Evolutionary conservation across 345 rosid species (phyloP).

Genomic region (Adansonia digitata): DNA sequence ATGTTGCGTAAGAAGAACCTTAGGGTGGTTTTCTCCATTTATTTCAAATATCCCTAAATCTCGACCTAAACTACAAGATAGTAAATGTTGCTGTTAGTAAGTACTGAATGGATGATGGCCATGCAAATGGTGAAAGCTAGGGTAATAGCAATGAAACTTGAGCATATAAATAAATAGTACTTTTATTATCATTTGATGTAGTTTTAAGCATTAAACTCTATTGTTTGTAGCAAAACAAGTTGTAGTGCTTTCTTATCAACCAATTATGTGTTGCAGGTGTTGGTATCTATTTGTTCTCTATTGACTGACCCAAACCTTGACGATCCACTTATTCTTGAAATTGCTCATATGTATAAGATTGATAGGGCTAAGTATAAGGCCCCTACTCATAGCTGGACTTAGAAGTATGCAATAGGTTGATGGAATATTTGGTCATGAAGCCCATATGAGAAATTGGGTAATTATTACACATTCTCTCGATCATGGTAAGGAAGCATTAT

Average conservation of each 20-base stretch:
- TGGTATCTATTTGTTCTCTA: slow-evolving; percentile 9
- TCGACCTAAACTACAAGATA: background rate
- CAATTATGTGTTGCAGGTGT: background rate
- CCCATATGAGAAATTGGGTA: no score
- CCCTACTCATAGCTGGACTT: slow-evolving; percentile 7
- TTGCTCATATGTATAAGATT: slow-evolving; percentile 10
- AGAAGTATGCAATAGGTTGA: slow-evolving; percentile 9
- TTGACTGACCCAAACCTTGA: slow-evolving; percentile 16
- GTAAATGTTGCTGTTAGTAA: background rate
- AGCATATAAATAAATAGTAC: no score
- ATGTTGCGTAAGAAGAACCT: background rate
- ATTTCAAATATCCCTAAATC: background rate
- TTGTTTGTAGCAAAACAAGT: background rate
- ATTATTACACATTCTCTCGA: slow-evolving; percentile 5
- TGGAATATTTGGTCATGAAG: no score
- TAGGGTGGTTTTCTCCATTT: background rate
- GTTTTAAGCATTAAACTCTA: background rate
- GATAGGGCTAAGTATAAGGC: slow-evolving; percentile 7
- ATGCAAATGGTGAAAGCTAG: no score
- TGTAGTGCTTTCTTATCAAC: background rate
- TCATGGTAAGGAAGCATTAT: slow-evolving; percentile 37
- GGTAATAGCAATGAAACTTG: no score
- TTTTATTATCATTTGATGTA: background rate
- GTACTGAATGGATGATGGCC: background rate
- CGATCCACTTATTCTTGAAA: slow-evolving; percentile 12